Evolutionary conservation across 2,329 filamentous ascomycete genomes (phyloP).

Genomic region (Fusarium robinianum): DNA sequence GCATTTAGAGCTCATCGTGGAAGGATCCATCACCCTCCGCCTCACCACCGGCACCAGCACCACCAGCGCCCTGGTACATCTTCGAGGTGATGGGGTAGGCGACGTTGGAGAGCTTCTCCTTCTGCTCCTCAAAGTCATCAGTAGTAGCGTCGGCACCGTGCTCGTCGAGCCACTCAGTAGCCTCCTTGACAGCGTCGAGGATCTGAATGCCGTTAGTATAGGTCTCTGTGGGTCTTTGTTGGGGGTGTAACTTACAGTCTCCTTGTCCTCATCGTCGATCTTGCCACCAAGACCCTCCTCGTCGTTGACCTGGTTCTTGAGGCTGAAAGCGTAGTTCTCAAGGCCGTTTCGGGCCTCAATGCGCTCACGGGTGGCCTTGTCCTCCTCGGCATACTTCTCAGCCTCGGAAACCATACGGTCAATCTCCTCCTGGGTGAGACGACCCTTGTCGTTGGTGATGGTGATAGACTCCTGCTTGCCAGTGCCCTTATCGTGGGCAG

Average conservation of each 20-base stretch:
- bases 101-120: conserved; percentile 96
- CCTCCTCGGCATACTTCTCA: conserved; percentile 98
- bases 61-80: conserved; percentile 74
- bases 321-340: conserved; percentile 98
- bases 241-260: conserved; percentile 66
- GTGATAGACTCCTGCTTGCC: conserved; percentile 97
- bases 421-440: conserved; percentile 94
- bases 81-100: conserved; percentile 99
- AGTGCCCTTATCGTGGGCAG: conserved; percentile 95
- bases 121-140: conserved; percentile 99
- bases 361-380: conserved; percentile 96
- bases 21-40: conserved; percentile 72
- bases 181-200: conserved; percentile 94
- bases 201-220: conserved; percentile 60
- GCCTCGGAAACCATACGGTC: conserved; percentile 99
- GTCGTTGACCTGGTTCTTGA: conserved; percentile 99
- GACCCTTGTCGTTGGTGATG: conserved; percentile 99
- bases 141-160: conserved; percentile 82
- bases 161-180: conserved; percentile 95
- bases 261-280: conserved; percentile 98
- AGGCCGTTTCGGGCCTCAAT: conserved; percentile 96
- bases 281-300: conserved; percentile 96
- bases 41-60: conserved; percentile 62
- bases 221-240: background rate
- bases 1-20: conserved; percentile 79